phyloP scores from a whole-genome alignment of 768 basidiomycete genomes.

The Psilocybe sp. region DNA sequence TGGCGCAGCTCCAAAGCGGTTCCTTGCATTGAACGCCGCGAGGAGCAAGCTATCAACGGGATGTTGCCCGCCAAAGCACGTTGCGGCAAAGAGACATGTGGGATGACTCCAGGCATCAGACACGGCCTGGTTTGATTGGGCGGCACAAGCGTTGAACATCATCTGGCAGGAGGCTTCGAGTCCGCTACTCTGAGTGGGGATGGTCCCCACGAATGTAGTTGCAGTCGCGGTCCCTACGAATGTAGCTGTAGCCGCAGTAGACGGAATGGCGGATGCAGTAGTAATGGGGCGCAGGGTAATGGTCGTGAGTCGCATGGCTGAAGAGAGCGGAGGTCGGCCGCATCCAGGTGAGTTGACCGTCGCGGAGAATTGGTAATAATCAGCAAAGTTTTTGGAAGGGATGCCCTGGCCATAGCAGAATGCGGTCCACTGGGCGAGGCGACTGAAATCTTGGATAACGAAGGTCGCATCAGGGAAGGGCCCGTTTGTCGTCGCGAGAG shows the following conservation, averaged over 20 bases:
- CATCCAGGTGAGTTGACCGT: not conserved
- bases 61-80: not conserved
- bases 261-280: too few relatives aligned
- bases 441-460: not conserved
- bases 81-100: not conserved
- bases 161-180: not conserved
- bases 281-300: too few relatives aligned
- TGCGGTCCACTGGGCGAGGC: not conserved
- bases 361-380: conserved; percentile 1
- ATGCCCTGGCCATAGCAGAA: not conserved
- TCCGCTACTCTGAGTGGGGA: not conserved
- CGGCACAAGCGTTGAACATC: not conserved
- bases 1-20: too few relatives aligned
- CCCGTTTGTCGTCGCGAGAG: not conserved
- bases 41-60: not conserved
- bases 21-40: too few relatives aligned
- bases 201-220: not conserved
- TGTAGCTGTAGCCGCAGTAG: too few relatives aligned
- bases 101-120: not conserved
- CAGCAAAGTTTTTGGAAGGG: not conserved
- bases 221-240: too few relatives aligned
- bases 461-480: not conserved
- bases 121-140: not conserved
- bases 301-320: not conserved
- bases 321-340: not conserved